These are phyloP conservation scores for Barnettozyma salicaria DNA, from an alignment of 805 yeast species.

Conservation along the genomic window DNA sequence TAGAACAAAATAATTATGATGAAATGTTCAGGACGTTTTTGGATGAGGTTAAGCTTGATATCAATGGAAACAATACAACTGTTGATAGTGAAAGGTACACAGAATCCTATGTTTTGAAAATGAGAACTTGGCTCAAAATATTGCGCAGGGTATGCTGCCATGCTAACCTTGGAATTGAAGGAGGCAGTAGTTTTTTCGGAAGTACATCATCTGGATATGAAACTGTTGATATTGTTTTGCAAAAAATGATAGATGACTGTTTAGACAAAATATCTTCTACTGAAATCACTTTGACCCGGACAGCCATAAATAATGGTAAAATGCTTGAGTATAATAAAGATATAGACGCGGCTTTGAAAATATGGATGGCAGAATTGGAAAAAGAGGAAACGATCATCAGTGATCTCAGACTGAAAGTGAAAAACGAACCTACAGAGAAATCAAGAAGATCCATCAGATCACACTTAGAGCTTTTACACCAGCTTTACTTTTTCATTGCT, in stretches of 20 bases:
- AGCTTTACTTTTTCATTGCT: constrained; percentile 72
- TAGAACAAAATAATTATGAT: constrained; percentile 81
- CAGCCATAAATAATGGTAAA: constrained; percentile 59
- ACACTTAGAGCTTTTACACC: constrained; percentile 62
- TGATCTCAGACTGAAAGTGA: constrained; percentile 2
- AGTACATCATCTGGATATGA: constrained; percentile 23
- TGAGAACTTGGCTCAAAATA: constrained; percentile 64
- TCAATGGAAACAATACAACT: constrained; percentile 41
- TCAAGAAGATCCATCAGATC: constrained; percentile 28
- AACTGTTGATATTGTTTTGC: constrained; percentile 64
- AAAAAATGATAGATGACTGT: constrained; percentile 55
- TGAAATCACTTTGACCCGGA: constrained; percentile 42
- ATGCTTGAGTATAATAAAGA: constrained; percentile 51
- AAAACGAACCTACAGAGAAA: constrained; percentile 16
- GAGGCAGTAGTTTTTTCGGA: not conserved
- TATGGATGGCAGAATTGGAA: constrained; percentile 35
- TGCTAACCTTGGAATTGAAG: constrained; percentile 40
- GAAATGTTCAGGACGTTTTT: constrained; percentile 57
- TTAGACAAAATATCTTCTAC: constrained; percentile 39
- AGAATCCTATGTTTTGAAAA: constrained; percentile 33
- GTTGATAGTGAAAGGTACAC: constrained; percentile 45
- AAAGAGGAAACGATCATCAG: constrained; percentile 11
- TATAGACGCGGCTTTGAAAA: constrained; percentile 44
- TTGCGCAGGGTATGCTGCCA: constrained; percentile 82
- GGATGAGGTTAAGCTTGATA: constrained; percentile 45